A percentile compares a stretch with the other conserved stretches of the same genome.
phyloP scores from a whole-genome alignment of 2,329 filamentous ascomycete species.

The Monosporascus sp. region DNA sequence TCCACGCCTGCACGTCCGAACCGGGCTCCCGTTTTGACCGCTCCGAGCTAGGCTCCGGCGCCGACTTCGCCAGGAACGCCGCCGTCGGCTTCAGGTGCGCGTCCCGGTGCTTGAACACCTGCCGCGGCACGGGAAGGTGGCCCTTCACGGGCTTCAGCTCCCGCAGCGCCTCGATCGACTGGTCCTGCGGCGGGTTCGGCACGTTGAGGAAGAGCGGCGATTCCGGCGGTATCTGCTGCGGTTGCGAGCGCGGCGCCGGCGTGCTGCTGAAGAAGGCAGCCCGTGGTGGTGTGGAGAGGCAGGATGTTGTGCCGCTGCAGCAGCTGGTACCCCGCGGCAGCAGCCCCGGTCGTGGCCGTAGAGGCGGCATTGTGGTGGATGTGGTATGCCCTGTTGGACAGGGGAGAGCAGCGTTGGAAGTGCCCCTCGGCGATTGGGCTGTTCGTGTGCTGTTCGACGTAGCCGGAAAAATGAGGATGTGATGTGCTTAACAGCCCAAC shows the following conservation, averaged over 20 bases:
- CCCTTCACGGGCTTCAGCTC: conserved; percentile 60
- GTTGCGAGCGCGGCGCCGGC: conserved; percentile 36
- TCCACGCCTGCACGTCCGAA: conserved; percentile 52
- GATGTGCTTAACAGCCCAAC: too few species aligned
- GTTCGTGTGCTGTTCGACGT: too few species aligned
- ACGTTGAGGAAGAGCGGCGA: conserved; percentile 84
- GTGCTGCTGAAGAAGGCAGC: conserved; percentile 40
- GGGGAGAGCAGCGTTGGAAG: not conserved
- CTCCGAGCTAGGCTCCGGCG: conserved; percentile 45
- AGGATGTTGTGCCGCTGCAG: not conserved
- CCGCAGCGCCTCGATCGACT: conserved; percentile 28
- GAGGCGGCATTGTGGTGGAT: conserved; percentile 11
- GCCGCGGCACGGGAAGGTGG: conserved; percentile 74
- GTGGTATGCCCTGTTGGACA: not conserved
- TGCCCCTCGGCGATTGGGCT: too few species aligned
- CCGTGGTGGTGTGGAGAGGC: conserved; percentile 14
- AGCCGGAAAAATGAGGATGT: too few species aligned
- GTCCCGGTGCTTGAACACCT: conserved; percentile 62
- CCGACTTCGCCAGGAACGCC: conserved; percentile 56
- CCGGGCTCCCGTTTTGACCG: conserved; percentile 28
- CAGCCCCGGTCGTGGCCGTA: conserved; percentile 9
- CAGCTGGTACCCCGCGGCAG: conserved; percentile 4
- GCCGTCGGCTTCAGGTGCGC: conserved; percentile 55
- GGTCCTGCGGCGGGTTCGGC: conserved; percentile 69
- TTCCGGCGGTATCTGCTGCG: conserved; percentile 64